Conservation (phyloP, 148 eudicot genomes). For the Chenopodium formosanum region DNA sequence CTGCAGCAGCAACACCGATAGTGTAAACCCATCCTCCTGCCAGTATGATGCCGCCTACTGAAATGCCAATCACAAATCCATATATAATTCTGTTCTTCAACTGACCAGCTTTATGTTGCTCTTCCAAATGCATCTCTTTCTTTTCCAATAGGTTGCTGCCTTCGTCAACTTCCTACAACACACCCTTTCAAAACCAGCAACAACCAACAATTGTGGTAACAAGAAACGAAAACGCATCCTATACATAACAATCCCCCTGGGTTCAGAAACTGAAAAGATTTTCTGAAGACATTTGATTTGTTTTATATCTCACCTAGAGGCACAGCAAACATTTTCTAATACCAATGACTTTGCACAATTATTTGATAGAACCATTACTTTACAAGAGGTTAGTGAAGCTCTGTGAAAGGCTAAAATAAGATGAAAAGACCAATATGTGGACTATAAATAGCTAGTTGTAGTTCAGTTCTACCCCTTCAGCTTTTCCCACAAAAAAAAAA, state of each 20-base stretch:
- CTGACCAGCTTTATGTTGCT: slow-evolving; percentile 52
- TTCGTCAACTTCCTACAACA: slow-evolving; percentile 54
- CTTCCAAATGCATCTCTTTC: slow-evolving; percentile 39
- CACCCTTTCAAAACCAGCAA: slow-evolving; percentile 36
- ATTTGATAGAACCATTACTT: neutral
- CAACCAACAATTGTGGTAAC: neutral
- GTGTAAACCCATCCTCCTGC: slow-evolving; percentile 98
- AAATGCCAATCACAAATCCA: slow-evolving; percentile 81
- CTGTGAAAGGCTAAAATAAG: neutral
- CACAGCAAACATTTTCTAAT: neutral
- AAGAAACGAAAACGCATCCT: neutral
- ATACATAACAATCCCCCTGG: neutral
- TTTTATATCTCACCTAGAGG: neutral
- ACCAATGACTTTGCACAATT: neutral
- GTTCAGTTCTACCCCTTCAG: neutral
- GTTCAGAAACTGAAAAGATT: neutral
- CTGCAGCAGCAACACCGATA: slow-evolving; percentile 63
- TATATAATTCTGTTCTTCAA: slow-evolving; percentile 69
- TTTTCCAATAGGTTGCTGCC: slow-evolving; percentile 29
- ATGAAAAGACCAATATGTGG: neutral
- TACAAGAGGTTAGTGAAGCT: neutral
- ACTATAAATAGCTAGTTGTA: neutral
- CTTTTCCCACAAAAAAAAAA: neutral
- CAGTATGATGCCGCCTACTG: slow-evolving; percentile 68
- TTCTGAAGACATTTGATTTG: neutral